phyloP scores from a whole-genome alignment of 345 rosid species.

The Gossypium arboreum region DNA sequence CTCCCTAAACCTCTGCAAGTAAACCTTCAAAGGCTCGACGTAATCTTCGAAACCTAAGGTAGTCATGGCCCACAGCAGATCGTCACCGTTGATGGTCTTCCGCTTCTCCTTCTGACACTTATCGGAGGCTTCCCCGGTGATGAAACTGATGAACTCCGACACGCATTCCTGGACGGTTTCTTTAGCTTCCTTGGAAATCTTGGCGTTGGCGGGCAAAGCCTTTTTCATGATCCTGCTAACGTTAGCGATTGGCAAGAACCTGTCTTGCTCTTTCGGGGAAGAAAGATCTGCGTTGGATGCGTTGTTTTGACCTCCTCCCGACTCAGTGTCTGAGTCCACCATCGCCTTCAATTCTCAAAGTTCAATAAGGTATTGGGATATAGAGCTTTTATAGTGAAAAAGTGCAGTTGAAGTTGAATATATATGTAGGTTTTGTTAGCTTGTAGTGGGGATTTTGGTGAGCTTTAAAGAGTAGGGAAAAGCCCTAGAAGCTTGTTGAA shows the following conservation, averaged over 20 bases:
- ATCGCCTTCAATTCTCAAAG: conserved; percentile 13
- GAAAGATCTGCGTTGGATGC: conserved; percentile 17
- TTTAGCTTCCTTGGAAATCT: conserved; percentile 58
- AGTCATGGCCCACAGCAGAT: conserved; percentile 62
- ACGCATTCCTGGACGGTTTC: conserved; percentile 67
- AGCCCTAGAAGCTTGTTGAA: neutral
- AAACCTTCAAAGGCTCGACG: conserved; percentile 48
- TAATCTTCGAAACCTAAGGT: conserved; percentile 59
- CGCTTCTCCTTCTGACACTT: conserved; percentile 59
- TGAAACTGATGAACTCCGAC: conserved; percentile 59
- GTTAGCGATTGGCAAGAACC: conserved; percentile 54
- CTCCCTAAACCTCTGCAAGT: conserved; percentile 52
- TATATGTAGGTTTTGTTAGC: neutral
- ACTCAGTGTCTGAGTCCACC: conserved; percentile 63
- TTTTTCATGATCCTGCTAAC: conserved; percentile 64
- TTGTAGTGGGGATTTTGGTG: neutral
- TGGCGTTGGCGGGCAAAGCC: conserved; percentile 57
- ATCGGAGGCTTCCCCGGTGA: conserved; percentile 59
- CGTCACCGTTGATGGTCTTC: conserved; percentile 68
- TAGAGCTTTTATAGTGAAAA: neutral
- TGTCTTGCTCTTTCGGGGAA: conserved; percentile 39
- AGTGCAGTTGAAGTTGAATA: neutral
- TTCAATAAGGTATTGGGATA: neutral
- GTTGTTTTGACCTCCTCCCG: conserved; percentile 31
- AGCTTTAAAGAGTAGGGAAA: neutral